Conservation (phyloP, 1,139 yeast species). For the Petasospora rhodanensis region DNA sequence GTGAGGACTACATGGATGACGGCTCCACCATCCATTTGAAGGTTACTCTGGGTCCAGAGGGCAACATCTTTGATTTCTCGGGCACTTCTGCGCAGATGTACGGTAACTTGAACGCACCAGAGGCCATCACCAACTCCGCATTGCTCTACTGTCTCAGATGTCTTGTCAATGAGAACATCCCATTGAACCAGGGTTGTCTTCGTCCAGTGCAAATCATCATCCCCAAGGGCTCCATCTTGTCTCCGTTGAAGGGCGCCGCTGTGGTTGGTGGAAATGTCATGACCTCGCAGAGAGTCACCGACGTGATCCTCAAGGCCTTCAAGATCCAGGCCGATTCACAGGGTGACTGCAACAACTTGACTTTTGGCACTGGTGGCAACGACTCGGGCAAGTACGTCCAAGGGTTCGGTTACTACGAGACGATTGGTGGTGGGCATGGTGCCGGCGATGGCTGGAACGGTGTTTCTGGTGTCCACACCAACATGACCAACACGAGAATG, state of each 20-base stretch:
- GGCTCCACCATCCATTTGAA: slow-evolving; percentile 39
- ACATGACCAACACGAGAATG: slow-evolving; percentile 68
- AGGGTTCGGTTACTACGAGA: slow-evolving; percentile 71
- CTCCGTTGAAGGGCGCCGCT: slow-evolving; percentile 75
- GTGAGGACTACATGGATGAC: slow-evolving; percentile 43
- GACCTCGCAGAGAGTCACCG: slow-evolving; percentile 80
- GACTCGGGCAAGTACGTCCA: slow-evolving; percentile 35
- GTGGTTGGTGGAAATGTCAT: slow-evolving; percentile 90
- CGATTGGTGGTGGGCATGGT: slow-evolving; percentile 69
- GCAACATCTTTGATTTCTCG: slow-evolving; percentile 37
- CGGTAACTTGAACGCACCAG: slow-evolving; percentile 62
- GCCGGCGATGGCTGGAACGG: slow-evolving; percentile 66
- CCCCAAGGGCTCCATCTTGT: slow-evolving; percentile 63
- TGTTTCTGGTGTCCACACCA: slow-evolving; percentile 60
- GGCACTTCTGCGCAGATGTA: slow-evolving; percentile 57
- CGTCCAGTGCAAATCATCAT: slow-evolving; percentile 62
- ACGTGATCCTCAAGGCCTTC: slow-evolving; percentile 72
- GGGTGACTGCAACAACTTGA: slow-evolving; percentile 70
- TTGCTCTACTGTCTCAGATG: slow-evolving; percentile 74
- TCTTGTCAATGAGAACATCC: slow-evolving; percentile 71
- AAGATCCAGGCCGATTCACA: slow-evolving; percentile 76
- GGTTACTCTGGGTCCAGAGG: slow-evolving; percentile 35
- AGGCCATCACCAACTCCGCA: slow-evolving; percentile 77
- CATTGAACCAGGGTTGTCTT: slow-evolving; percentile 81
- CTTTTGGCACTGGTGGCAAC: slow-evolving; percentile 54